Evolutionary conservation across 1,139 yeast species (phyloP), one percentile per base, ranked within the genome.

Genomic region (Hanseniaspora uvarum): DNA sequence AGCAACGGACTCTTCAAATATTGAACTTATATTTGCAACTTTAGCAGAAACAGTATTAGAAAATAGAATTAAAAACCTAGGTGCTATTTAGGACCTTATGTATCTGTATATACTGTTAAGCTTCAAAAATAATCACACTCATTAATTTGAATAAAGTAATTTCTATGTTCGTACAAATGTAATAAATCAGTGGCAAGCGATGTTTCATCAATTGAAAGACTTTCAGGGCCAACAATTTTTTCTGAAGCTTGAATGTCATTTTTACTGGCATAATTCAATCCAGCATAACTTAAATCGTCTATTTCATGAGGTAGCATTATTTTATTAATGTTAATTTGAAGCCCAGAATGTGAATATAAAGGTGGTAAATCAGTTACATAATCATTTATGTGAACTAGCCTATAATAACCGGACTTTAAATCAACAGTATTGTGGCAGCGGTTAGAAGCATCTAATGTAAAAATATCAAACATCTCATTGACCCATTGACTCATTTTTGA

Each of bases 1-100:
- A 66, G 96, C 96, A 0, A 88, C 96, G 1, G 96, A 88, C 66
- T 87, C 96, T 8, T 81, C 87, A 28, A 88, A 88, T 66, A 87
- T 88, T 59, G 80, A 84, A 63, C 72, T 87, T 62, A 96, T 88
- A 6, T 86, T 88, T 72, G 95, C 94, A 4, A 95, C 95, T 16
- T 92, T 88, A 33, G 84, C 83, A 65, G 96, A 87, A 67, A 86
- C 95, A 4, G 84, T 88, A 54, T 73, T 88, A 65, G 94, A 86
- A 63, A 88, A 88, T 65, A 76, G 88, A 28, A 75, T 88, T 59
- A 80, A 81, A 67, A 96, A 87, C 63, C 83, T 94, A 60, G 96
- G 96, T 52, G 78, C 88, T 54, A 71, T 86, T 59, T 79, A 68
- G 46, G n/a, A 24, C 39, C 5, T 24, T 26, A 23, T n/a, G 12